Evolutionary conservation across 306 rosid genomes (phyloP).

Genomic region (Acacia crassicarpa): DNA sequence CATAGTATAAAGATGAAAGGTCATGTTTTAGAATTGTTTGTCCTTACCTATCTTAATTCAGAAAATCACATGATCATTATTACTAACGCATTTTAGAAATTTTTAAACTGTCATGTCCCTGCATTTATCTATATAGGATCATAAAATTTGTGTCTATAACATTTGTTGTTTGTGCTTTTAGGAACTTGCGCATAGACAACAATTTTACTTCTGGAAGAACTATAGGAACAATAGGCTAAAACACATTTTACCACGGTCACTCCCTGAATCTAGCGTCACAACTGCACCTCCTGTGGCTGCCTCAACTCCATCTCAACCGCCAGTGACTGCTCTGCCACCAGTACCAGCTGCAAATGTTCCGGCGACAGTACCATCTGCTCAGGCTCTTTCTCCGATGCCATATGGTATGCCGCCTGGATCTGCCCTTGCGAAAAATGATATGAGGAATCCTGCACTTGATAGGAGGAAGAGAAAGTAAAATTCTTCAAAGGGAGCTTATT

Average conservation of each 20-base stretch:
- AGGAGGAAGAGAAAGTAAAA: constrained; percentile 84
- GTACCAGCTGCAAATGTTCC: constrained; percentile 51
- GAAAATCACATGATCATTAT: background rate
- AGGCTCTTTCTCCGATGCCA: constrained; percentile 77
- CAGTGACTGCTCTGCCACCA: constrained; percentile 54
- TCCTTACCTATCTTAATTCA: background rate
- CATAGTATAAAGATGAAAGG: background rate
- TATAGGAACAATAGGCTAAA: constrained; percentile 87
- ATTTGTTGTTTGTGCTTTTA: constrained; percentile 28
- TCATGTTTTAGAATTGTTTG: background rate
- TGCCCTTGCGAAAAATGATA: constrained; percentile 58
- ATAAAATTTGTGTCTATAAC: background rate
- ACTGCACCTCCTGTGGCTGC: constrained; percentile 53
- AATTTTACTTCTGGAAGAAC: constrained; percentile 97
- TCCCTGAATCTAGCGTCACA: constrained; percentile 63
- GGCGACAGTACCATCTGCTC: constrained; percentile 52
- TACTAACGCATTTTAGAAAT: background rate
- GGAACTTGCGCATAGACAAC: constrained; percentile 97
- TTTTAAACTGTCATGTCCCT: constrained; percentile 2
- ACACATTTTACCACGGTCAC: constrained; percentile 83
- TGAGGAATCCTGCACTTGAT: constrained; percentile 72
- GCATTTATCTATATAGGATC: background rate
- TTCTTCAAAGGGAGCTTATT: background rate
- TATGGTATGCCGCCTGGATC: constrained; percentile 69
- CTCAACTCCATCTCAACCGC: constrained; percentile 54